phyloP scores from a whole-genome alignment of 2,329 filamentous ascomycete species.

The Fusarium ambrosium region DNA sequence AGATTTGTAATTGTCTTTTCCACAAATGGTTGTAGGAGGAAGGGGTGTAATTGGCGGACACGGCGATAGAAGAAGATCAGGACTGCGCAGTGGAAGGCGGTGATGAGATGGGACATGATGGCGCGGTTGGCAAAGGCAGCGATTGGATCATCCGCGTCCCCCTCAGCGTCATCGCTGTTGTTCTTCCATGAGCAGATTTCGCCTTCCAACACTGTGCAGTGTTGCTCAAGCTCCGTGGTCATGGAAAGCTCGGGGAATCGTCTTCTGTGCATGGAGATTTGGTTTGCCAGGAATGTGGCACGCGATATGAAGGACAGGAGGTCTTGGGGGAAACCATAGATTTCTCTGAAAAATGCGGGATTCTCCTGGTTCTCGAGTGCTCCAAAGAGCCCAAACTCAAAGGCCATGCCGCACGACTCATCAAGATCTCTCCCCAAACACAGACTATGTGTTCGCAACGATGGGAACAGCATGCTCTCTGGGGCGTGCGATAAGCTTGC shows the following conservation, averaged over 20 bases:
- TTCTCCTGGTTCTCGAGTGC: neutral
- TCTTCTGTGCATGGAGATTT: neutral
- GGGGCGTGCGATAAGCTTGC: neutral
- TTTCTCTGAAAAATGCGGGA: neutral
- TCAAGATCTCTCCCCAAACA: neutral
- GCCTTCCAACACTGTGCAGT: neutral
- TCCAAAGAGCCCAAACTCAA: neutral
- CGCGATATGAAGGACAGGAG: neutral
- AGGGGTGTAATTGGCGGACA: neutral
- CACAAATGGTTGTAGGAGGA: neutral
- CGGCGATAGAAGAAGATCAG: neutral
- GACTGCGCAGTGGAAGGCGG: neutral
- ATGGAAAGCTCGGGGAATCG: neutral
- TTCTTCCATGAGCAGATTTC: neutral
- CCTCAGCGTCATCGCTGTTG: neutral
- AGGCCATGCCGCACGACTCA: neutral
- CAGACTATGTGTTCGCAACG: neutral
- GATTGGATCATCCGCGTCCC: neutral
- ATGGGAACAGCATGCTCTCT: neutral
- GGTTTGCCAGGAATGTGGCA: neutral
- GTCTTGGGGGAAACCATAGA: neutral
- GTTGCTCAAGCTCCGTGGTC: neutral
- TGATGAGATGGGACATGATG: neutral
- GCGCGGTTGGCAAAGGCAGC: neutral
- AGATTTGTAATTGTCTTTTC: neutral